phyloP scores from a whole-genome alignment of 2,329 filamentous ascomycete genomes.

The Calonectria crousiana region DNA sequence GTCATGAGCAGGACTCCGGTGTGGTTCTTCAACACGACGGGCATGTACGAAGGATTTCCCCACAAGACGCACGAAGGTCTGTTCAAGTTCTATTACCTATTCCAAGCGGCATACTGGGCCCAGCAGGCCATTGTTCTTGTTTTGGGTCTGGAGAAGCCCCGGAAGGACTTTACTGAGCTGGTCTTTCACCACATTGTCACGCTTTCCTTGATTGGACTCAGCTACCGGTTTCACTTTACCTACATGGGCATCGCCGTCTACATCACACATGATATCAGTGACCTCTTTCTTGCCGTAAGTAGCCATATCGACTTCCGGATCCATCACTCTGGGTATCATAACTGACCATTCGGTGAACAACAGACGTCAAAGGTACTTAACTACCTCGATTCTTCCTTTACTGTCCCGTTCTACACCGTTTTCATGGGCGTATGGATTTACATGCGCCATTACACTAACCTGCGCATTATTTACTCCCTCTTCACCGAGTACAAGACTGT shows the following conservation, averaged over 20 bases:
- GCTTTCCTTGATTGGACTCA: slow-evolving; percentile 82
- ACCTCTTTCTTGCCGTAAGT: slow-evolving; percentile 79
- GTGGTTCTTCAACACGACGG: slow-evolving; percentile 92
- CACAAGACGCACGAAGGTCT: slow-evolving; percentile 81
- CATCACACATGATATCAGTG: slow-evolving; percentile 91
- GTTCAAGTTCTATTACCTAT: slow-evolving; percentile 95
- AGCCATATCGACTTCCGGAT: neutral
- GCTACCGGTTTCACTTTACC: slow-evolving; percentile 95
- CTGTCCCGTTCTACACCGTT: slow-evolving; percentile 83
- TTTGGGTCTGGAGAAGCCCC: slow-evolving; percentile 87
- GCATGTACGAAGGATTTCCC: slow-evolving; percentile 90
- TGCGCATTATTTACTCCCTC: slow-evolving; percentile 79
- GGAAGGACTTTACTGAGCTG: slow-evolving; percentile 94
- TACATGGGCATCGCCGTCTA: slow-evolving; percentile 94
- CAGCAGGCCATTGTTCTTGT: slow-evolving; percentile 91
- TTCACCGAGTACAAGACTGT: slow-evolving; percentile 80
- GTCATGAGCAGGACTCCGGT: slow-evolving; percentile 89
- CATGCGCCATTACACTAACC: slow-evolving; percentile 85
- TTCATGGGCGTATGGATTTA: slow-evolving; percentile 91
- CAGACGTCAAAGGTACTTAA: slow-evolving; percentile 89
- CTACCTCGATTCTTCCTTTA: slow-evolving; percentile 83
- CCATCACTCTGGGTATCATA: neutral
- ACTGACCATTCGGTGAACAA: neutral
- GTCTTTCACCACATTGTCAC: slow-evolving; percentile 92
- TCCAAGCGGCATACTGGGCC: slow-evolving; percentile 93